A percentile compares a stretch with the other conserved stretches of the same genome.
Conservation (phyloP, 768 basidiomycete species). For the Agaricus sinodeliciosus region DNA sequence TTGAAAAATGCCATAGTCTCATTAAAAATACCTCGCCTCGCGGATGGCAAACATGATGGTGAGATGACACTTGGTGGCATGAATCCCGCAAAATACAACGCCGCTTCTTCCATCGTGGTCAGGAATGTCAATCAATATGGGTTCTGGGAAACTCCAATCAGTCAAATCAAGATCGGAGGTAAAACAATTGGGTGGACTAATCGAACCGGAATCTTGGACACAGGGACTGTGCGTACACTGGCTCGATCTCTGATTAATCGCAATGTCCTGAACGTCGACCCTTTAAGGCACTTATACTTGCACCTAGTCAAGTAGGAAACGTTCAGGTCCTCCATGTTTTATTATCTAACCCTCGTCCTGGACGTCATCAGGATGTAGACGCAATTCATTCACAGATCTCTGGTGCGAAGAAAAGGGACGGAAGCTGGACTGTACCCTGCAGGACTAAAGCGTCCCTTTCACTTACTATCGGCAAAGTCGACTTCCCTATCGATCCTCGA, state of each 20-base stretch:
- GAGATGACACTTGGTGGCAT: slow-evolving; percentile 67
- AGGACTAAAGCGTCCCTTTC: slow-evolving; percentile 45
- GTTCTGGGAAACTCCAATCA: slow-evolving; percentile 77
- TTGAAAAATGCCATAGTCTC: slow-evolving; percentile 64
- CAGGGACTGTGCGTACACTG: slow-evolving; percentile 22
- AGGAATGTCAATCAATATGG: slow-evolving; percentile 58
- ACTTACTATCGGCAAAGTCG: slow-evolving; percentile 49
- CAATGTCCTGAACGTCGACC: background rate
- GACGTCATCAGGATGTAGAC: slow-evolving; percentile 35
- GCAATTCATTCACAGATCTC: slow-evolving; percentile 50
- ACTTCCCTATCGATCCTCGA: slow-evolving; percentile 52
- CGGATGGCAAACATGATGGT: slow-evolving; percentile 67
- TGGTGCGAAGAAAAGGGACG: slow-evolving; percentile 43
- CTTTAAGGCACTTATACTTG: slow-evolving; percentile 1
- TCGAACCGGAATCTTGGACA: slow-evolving; percentile 71
- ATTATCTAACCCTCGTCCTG: slow-evolving; percentile 12
- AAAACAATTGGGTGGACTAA: slow-evolving; percentile 39
- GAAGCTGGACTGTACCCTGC: slow-evolving; percentile 61
- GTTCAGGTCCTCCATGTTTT: background rate
- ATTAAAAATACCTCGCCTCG: slow-evolving; percentile 72
- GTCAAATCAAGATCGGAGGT: slow-evolving; percentile 54
- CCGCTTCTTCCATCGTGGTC: slow-evolving; percentile 49
- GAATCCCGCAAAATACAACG: slow-evolving; percentile 58
- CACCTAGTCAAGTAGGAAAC: slow-evolving; percentile 1
- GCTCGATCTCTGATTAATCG: background rate